phyloP scores from a whole-genome alignment of 129 eudicot species.

The Solidago caesia region DNA sequence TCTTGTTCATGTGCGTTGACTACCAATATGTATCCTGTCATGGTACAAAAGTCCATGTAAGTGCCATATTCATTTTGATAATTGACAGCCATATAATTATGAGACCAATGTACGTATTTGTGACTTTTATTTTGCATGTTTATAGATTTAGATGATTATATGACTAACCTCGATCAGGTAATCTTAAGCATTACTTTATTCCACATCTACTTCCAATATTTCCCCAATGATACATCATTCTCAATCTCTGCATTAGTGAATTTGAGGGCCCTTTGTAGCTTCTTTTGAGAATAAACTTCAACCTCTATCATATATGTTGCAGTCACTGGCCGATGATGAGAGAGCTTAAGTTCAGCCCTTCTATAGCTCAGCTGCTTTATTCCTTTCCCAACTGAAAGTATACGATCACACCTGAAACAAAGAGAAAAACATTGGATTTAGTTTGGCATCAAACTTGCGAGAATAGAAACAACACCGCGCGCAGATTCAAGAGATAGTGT shows the following conservation, averaged over 20 bases:
- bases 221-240: constrained; percentile 39
- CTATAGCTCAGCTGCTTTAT: constrained; percentile 58
- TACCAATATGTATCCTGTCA: constrained; percentile 31
- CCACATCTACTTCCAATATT: constrained; percentile 30
- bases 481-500: background rate
- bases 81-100: background rate
- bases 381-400: constrained; percentile 84
- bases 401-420: constrained; percentile 80
- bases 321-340: constrained; percentile 91
- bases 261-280: constrained; percentile 81
- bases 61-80: background rate
- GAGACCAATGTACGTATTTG: background rate
- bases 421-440: background rate
- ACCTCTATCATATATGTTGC: constrained; percentile 76
- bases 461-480: background rate
- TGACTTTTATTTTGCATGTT: background rate
- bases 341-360: constrained; percentile 65
- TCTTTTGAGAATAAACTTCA: constrained; percentile 75
- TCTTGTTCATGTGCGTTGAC: background rate
- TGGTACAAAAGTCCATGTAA: background rate
- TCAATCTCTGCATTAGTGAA: constrained; percentile 85
- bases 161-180: constrained; percentile 55
- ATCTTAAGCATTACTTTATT: constrained; percentile 39
- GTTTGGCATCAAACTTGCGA: background rate
- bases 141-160: background rate